Evolutionary conservation across 805 yeast species (phyloP).

Genomic region (Starmerella stellata): DNA sequence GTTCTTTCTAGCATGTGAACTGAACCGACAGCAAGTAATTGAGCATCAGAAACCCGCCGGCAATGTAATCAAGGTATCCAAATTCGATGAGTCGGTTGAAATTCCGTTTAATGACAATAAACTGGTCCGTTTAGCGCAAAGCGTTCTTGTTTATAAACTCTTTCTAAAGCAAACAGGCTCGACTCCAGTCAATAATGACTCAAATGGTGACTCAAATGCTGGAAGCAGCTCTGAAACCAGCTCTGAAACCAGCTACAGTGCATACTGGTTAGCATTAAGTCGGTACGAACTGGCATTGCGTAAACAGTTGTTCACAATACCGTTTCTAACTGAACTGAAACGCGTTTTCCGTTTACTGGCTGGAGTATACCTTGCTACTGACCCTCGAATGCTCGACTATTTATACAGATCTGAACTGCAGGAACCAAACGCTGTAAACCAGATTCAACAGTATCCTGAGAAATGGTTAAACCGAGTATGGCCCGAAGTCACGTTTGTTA

Average conservation of each 20-base stretch:
- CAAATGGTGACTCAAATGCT: no score
- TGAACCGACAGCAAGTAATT: no score
- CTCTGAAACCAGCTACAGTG: not conserved
- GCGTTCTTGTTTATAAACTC: not conserved
- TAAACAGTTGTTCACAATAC: not conserved
- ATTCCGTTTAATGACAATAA: not conserved
- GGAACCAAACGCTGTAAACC: not conserved
- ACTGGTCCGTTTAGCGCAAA: not conserved
- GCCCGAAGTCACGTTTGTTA: not conserved
- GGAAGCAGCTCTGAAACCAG: not conserved
- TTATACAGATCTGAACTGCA: slow-evolving; percentile 1
- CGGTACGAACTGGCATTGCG: not conserved
- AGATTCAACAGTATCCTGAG: not conserved
- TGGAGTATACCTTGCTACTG: slow-evolving; percentile 12
- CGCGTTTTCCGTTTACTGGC: slow-evolving; percentile 9
- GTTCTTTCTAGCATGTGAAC: not conserved
- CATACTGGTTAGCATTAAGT: not conserved
- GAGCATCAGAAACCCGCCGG: no score
- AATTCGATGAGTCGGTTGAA: not conserved
- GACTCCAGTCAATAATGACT: no score
- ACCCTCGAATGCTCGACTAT: slow-evolving; percentile 10
- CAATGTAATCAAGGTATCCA: no score
- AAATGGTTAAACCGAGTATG: not conserved
- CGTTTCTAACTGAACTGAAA: not conserved
- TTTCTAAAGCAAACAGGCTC: no score